These are phyloP conservation scores for Penicillium sp. DNA, from an alignment of 2,329 filamentous ascomycete genomes.

Conservation along the genomic window DNA sequence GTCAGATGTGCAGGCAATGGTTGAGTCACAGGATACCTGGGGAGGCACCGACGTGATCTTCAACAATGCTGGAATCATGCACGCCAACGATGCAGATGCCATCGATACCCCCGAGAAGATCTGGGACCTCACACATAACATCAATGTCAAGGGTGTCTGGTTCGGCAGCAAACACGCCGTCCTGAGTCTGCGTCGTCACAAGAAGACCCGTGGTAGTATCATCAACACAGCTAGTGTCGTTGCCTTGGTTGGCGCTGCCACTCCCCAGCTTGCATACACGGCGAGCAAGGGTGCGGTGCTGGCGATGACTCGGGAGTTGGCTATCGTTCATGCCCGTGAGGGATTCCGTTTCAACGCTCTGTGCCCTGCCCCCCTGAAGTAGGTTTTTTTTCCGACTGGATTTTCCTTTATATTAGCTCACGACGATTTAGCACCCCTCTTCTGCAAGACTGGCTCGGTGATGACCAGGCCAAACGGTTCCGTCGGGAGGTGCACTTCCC, in stretches of 20 bases:
- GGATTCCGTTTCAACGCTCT: constrained; percentile 86
- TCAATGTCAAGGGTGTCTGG: constrained; percentile 99
- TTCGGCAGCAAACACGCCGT: constrained; percentile 91
- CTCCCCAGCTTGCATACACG: constrained; percentile 88
- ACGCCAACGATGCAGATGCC: constrained; percentile 75
- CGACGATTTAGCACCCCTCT: constrained; percentile 64
- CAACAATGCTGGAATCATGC: constrained; percentile 98
- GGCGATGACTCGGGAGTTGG: constrained; percentile 83
- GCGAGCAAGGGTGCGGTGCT: constrained; percentile 91
- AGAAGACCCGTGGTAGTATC: constrained; percentile 75
- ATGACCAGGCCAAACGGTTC: constrained; percentile 75
- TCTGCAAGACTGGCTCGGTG: constrained; percentile 89
- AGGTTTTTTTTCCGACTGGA: constrained; percentile 21
- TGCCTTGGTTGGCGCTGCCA: constrained; percentile 80
- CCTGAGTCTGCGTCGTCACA: constrained; percentile 72
- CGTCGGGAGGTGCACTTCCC: constrained; percentile 89
- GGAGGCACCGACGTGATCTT: constrained; percentile 89
- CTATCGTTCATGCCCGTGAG: constrained; percentile 88
- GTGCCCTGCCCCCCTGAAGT: constrained; percentile 86
- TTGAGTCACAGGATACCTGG: constrained; percentile 75
- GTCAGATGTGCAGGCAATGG: constrained; percentile 68
- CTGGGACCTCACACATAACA: constrained; percentile 89
- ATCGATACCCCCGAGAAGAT: constrained; percentile 82
- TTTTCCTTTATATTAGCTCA: background rate
- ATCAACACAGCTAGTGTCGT: constrained; percentile 93